phyloP scores from a whole-genome alignment of 768 basidiomycete genomes.

The Boletus eberwhitei region DNA sequence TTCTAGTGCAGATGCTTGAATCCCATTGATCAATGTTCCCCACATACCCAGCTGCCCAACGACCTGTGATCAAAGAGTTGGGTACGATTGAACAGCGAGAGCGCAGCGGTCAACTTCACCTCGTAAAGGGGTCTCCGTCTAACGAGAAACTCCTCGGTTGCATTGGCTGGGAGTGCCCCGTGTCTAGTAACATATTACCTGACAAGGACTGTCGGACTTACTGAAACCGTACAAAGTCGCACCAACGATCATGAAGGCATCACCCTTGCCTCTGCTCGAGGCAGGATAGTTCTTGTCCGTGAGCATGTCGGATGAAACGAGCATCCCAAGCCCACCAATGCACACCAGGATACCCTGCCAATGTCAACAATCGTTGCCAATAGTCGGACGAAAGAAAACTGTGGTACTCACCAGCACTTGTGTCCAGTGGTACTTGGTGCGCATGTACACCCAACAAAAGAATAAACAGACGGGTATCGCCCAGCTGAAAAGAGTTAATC shows the following conservation, averaged over 20 bases:
- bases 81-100: not conserved
- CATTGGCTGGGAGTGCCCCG: slow-evolving; percentile 55
- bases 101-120: slow-evolving; percentile 27
- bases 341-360: slow-evolving; percentile 69
- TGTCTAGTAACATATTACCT: not conserved
- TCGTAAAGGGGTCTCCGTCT: slow-evolving; percentile 78
- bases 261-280: slow-evolving; percentile 66
- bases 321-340: slow-evolving; percentile 70
- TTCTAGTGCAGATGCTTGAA: slow-evolving; percentile 75
- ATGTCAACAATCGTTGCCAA: not conserved
- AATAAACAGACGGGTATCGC: slow-evolving; percentile 85
- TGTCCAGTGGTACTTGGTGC: slow-evolving; percentile 77
- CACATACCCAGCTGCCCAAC: slow-evolving; percentile 86
- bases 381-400: not conserved
- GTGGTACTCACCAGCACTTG: slow-evolving; percentile 61
- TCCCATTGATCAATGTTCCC: slow-evolving; percentile 75
- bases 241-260: slow-evolving; percentile 83
- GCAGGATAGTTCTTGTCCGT: slow-evolving; percentile 76
- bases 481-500: slow-evolving; percentile 50
- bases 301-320: slow-evolving; percentile 74
- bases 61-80: slow-evolving; percentile 40
- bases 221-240: slow-evolving; percentile 86
- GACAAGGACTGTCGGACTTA: slow-evolving; percentile 36
- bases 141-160: slow-evolving; percentile 86
- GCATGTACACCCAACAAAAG: slow-evolving; percentile 82